These are phyloP conservation scores for Monotropa hypopitys DNA, from an alignment of 179 eudicot species.

Conservation along the genomic window DNA sequence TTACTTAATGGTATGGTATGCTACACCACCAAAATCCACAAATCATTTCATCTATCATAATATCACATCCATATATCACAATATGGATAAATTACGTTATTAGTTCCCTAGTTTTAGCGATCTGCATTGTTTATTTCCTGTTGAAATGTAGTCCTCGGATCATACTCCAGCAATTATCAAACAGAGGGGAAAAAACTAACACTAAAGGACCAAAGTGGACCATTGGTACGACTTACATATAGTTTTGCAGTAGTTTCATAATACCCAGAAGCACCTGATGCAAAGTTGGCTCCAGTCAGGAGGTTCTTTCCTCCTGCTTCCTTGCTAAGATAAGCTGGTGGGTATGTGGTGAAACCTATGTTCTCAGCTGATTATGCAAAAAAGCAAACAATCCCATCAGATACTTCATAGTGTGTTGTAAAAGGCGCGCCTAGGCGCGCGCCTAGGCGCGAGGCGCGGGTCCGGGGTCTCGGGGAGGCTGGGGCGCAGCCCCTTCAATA, in stretches of 20 bases:
- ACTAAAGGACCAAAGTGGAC: neutral
- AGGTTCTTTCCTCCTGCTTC: conserved; percentile 48
- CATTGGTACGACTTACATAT: conserved; percentile 39
- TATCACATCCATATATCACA: neutral
- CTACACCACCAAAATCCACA: conserved; percentile 20
- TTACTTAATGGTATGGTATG: conserved; percentile 49
- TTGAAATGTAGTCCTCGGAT: neutral
- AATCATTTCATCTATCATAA: neutral
- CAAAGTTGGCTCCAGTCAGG: conserved; percentile 75
- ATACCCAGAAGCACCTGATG: conserved; percentile 85
- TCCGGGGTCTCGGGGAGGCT: too few species aligned
- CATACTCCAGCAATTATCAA: neutral
- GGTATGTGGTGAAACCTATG: conserved; percentile 70
- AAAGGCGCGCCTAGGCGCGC: too few species aligned
- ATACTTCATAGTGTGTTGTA: neutral
- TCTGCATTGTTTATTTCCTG: neutral
- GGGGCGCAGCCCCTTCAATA: too few species aligned
- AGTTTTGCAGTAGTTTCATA: conserved; percentile 61
- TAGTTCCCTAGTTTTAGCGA: neutral
- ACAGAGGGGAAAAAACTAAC: neutral
- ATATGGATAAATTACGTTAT: neutral
- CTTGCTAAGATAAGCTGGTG: conserved; percentile 58
- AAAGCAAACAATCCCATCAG: neutral
- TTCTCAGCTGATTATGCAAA: conserved; percentile 55
- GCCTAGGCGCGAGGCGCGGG: too few species aligned